Conservation (phyloP, 2,329 filamentous ascomycete species). For the Mycosphaerella sp. region DNA sequence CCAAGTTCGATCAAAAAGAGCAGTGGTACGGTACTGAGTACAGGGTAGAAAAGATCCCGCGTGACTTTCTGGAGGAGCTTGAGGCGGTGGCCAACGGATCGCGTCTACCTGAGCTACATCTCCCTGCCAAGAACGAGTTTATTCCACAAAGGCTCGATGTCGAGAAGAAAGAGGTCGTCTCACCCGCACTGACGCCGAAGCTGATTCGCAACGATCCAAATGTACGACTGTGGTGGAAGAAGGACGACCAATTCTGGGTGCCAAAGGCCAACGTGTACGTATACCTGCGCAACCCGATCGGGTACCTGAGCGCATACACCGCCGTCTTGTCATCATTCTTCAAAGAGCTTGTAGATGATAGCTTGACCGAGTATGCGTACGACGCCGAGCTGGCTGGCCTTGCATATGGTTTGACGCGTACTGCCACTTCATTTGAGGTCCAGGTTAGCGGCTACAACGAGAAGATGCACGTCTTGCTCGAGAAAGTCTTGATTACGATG, state of each 20-base stretch:
- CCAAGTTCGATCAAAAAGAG: constrained; percentile 72
- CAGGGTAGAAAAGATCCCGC: constrained; percentile 70
- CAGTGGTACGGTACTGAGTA: constrained; percentile 99
- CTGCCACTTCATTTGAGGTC: constrained; percentile 62
- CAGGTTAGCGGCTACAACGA: constrained; percentile 90
- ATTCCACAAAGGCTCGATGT: constrained; percentile 90
- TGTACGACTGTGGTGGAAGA: constrained; percentile 91
- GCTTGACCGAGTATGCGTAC: constrained; percentile 87
- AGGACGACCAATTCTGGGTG: constrained; percentile 97
- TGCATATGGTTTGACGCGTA: constrained; percentile 70
- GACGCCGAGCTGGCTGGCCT: constrained; percentile 90
- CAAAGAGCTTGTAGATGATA: constrained; percentile 79
- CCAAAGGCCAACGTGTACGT: constrained; percentile 86
- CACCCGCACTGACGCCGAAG: constrained; percentile 66
- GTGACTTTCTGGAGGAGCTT: constrained; percentile 67
- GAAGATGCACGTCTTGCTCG: constrained; percentile 82
- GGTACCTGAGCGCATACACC: constrained; percentile 72
- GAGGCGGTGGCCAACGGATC: constrained; percentile 53
- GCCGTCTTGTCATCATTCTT: constrained; percentile 73
- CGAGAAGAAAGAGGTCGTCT: constrained; percentile 82
- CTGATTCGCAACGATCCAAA: constrained; percentile 78
- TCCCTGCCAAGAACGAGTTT: constrained; percentile 92
- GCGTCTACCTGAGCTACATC: constrained; percentile 65
- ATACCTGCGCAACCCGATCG: constrained; percentile 70
- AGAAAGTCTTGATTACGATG: constrained; percentile 81